These are phyloP conservation scores for Colletotrichum chrysophilum DNA, from an alignment of 2,329 filamentous ascomycete genomes.

Conservation along the genomic window DNA sequence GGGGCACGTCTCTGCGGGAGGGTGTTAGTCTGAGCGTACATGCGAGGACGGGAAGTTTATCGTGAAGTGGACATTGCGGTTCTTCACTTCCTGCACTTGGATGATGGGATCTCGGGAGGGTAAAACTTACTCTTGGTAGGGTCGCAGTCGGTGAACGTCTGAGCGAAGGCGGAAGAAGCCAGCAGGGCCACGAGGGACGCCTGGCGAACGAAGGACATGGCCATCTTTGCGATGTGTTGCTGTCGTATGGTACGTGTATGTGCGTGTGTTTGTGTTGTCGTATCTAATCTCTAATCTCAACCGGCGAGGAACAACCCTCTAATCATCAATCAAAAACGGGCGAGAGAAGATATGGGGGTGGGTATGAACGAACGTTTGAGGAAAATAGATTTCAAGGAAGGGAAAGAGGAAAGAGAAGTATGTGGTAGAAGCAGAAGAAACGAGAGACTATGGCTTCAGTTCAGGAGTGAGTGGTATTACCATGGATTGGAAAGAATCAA, in stretches of 20 bases:
- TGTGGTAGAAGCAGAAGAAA: not conserved
- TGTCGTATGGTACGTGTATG: not conserved
- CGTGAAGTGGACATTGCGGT: not conserved
- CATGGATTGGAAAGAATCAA: not conserved
- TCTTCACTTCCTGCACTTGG: not conserved
- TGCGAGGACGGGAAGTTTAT: not conserved
- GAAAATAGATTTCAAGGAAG: not conserved
- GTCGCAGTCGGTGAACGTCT: slow-evolving; percentile 18
- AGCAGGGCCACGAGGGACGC: slow-evolving; percentile 18
- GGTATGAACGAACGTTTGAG: not conserved
- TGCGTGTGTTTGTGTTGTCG: not conserved
- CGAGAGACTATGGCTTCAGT: slow-evolving; percentile 1
- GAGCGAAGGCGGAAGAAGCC: slow-evolving; percentile 11
- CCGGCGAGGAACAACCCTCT: not conserved
- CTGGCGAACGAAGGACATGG: slow-evolving; percentile 18
- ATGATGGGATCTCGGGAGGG: not conserved
- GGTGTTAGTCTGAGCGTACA: not conserved
- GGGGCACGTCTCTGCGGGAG: slow-evolving; percentile 51
- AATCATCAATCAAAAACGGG: not conserved
- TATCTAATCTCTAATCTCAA: not conserved
- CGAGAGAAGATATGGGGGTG: not conserved
- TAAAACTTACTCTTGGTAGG: slow-evolving; percentile 20
- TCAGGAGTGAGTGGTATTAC: not conserved
- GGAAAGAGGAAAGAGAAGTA: not conserved
- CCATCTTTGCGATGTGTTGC: not conserved